phyloP scores from a whole-genome alignment of 2,329 filamentous ascomycete genomes.

The Venturia asperata region DNA sequence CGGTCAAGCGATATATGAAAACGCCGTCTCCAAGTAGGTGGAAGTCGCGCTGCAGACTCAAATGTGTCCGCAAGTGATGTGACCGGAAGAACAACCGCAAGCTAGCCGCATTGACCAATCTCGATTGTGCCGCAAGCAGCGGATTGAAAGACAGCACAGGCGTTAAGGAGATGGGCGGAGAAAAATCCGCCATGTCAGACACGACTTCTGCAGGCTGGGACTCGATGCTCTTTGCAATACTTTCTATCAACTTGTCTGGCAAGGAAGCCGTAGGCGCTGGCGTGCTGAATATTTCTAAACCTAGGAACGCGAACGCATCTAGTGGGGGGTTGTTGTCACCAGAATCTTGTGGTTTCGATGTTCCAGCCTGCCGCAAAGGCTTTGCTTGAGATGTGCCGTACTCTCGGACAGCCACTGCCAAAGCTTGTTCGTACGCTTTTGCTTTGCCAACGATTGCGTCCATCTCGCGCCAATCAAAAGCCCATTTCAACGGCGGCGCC shows the following conservation, averaged over 20 bases:
- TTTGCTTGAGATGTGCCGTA: constrained; percentile 20
- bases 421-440: constrained; percentile 42
- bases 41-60: constrained; percentile 69
- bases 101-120: constrained; percentile 68
- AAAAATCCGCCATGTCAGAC: constrained; percentile 26
- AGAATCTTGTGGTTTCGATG: neutral
- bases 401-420: constrained; percentile 31
- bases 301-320: neutral
- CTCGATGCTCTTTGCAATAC: constrained; percentile 25
- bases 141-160: constrained; percentile 70
- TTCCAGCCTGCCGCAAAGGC: constrained; percentile 10
- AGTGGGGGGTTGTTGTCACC: neutral
- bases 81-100: constrained; percentile 68
- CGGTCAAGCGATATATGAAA: constrained; percentile 71
- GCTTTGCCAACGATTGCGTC: constrained; percentile 56
- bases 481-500: constrained; percentile 58
- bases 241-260: constrained; percentile 28
- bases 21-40: constrained; percentile 78
- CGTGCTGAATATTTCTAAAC: neutral
- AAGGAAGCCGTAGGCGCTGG: constrained; percentile 20
- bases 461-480: constrained; percentile 65
- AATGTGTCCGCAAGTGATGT: constrained; percentile 64
- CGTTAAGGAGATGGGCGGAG: constrained; percentile 48
- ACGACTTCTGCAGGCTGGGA: neutral
- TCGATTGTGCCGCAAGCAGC: constrained; percentile 65